A percentile compares a stretch with the other conserved stretches of the same genome.
These are phyloP conservation scores for Botrytis paeoniae DNA, from an alignment of 2,329 filamentous ascomycete species.

Conservation along the genomic window DNA sequence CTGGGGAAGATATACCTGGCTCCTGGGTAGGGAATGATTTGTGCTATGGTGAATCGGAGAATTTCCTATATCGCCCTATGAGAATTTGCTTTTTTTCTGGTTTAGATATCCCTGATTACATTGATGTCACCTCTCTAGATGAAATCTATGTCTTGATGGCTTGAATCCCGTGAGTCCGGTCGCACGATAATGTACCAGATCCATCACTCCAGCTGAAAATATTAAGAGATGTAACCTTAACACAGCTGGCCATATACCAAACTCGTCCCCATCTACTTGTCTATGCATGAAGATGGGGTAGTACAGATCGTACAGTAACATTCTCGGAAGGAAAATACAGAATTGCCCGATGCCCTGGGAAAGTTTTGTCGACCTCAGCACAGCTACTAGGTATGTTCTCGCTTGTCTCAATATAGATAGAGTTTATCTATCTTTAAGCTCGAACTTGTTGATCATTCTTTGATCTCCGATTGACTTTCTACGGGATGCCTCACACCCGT, in stretches of 20 bases:
- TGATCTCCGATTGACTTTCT: background rate
- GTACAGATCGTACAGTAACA: too few species aligned
- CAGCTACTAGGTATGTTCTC: background rate
- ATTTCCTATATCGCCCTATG: background rate
- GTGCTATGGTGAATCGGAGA: background rate
- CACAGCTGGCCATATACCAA: background rate
- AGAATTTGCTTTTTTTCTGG: background rate
- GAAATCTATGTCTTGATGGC: background rate
- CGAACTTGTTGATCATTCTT: background rate
- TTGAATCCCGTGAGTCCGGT: background rate
- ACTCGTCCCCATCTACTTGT: background rate
- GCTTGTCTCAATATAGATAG: background rate
- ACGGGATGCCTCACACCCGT: background rate
- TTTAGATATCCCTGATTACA: background rate
- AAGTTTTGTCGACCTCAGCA: background rate
- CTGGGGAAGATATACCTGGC: background rate
- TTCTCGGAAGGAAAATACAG: background rate
- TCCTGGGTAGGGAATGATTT: background rate
- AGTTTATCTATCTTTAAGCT: background rate
- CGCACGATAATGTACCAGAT: background rate
- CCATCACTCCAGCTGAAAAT: background rate
- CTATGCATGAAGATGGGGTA: background rate
- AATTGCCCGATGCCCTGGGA: background rate
- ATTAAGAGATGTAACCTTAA: background rate
- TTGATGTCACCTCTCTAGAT: background rate